These are phyloP conservation scores for Trichoderma polysporum DNA, from an alignment of 2,329 filamentous ascomycete species.

Conservation along the genomic window DNA sequence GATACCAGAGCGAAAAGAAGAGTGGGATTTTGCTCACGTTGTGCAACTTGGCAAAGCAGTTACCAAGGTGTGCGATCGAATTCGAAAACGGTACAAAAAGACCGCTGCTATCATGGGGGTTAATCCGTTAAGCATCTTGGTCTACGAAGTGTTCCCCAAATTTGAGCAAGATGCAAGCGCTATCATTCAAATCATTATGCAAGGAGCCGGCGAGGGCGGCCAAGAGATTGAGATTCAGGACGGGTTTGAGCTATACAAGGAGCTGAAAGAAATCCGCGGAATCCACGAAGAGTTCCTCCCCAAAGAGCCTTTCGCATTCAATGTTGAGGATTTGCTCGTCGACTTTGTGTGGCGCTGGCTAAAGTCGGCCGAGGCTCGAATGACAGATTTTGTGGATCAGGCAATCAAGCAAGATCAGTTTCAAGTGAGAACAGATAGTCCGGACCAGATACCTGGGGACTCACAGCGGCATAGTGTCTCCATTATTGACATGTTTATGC, in stretches of 20 bases:
- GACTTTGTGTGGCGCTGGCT: slow-evolving; percentile 98
- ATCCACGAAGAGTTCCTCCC: slow-evolving; percentile 78
- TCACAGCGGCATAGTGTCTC: slow-evolving; percentile 90
- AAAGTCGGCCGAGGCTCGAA: slow-evolving; percentile 71
- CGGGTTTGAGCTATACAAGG: slow-evolving; percentile 89
- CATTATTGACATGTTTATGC: slow-evolving; percentile 87
- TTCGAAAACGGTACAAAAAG: slow-evolving; percentile 87
- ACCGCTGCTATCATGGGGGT: slow-evolving; percentile 83
- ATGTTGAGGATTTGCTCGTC: slow-evolving; percentile 80
- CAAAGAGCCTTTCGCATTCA: slow-evolving; percentile 74
- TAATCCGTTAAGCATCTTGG: slow-evolving; percentile 65
- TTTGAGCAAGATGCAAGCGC: slow-evolving; percentile 89
- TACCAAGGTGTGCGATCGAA: slow-evolving; percentile 79
- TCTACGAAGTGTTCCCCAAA: slow-evolving; percentile 80
- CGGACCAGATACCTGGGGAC: slow-evolving; percentile 65
- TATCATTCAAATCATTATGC: slow-evolving; percentile 77
- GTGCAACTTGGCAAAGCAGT: slow-evolving; percentile 86
- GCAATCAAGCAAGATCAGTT: slow-evolving; percentile 91
- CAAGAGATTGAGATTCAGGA: slow-evolving; percentile 84
- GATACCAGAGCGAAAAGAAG: slow-evolving; percentile 74
- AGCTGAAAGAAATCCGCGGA: slow-evolving; percentile 78
- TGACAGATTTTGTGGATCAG: slow-evolving; percentile 81
- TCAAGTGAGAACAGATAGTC: slow-evolving; percentile 65
- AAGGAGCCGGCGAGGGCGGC: slow-evolving; percentile 65
- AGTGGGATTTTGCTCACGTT: slow-evolving; percentile 90